Evolutionary conservation across 2,329 filamentous ascomycete species (phyloP), one percentile per base, ranked within the genome.

Genomic region (Tolypocladium cylindrosporum): DNA sequence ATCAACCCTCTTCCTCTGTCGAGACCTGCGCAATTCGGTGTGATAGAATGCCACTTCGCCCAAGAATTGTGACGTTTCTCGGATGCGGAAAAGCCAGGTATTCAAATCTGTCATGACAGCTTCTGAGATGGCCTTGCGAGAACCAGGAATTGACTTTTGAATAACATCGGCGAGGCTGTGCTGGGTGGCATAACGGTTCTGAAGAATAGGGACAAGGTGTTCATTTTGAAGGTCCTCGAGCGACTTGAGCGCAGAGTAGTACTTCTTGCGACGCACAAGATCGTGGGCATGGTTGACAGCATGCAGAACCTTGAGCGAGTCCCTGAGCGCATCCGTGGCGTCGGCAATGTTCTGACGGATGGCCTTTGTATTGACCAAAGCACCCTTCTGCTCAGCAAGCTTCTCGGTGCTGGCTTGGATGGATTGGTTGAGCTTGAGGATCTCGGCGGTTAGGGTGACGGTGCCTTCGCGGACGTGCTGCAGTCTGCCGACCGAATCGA

Each of bases 1-100:
- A 63, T 96, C 89, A 10, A 88, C 83, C 24, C 94, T 84, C 66
- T 95, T 88, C 69, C 91, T 89, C 67, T 96, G 91, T 55, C 93
- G 83, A 31, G 85, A 84, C 62, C 93, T 84, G 51, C 94, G 85
- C 69, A 95, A 83, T 66, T 97, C 89, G 0, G 94, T 99, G 68
- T 97, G 91, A 68, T 95, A 97, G 69, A 99, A 95, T 4, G 94
- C 92, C 8, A 99, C 90, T 71, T 99, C 94, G 5, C 94, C 94
- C 9, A 99, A 76, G 62, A 96, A 97, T 65, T 97, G 93, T 1
- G 94, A 97, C 21, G 91, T 96, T 72, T 99, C 94, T 66, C 94
- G 86, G 62, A 99, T 96, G 27, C 90, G 87, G 68, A 89, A 99
- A 11, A 99, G 79, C 94, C 94, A 99, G 0, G 91, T 97, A 69